Base-by-base conservation (phyloP, 1,139 yeast genomes). In the Saccharomyces hybrid region DNA sequence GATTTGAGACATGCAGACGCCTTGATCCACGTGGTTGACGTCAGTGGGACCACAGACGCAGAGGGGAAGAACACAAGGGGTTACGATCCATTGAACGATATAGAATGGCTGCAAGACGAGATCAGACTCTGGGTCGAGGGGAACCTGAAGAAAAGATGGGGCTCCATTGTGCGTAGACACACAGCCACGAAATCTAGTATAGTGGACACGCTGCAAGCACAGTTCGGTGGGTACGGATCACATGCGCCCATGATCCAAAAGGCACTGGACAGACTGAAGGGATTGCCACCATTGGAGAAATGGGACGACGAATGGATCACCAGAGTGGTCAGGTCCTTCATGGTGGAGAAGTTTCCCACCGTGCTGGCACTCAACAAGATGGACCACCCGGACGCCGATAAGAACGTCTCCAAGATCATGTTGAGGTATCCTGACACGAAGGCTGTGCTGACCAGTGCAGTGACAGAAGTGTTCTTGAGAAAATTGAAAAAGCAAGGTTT, bases 1-100 rank as follows among this genome's bases (percentile, higher is more conserved):
- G 98, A 93, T 65, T 76, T 93, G 61, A 83, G 98, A 55, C 97
- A 91, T 62, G 99, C 99, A 0, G 99, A 93, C 72, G 95, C 97
- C 34, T 77, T 93, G 71, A 91, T 93, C 57, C 99, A 93, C 70
- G 97, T 95, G 48, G 97, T 93, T 5, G 99, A 93, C 69, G 97
- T 88, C 1, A 87, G 96, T 63, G 99, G 99, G 2, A 90, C 97
- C 1, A 93, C 99, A 0, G 86, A 93, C 69, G 88, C 96, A 1
- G 97, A 91, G 67, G 99, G 99, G 5, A 93, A 93, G 67, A 86
- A 86, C 32, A 91, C 98, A 0, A 73, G 97, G 60, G 98, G 98
- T 0, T 93, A 93, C 67, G 98, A 93, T 69, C 98, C 99, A 0
- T 72, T 90, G 46, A 78, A 84, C 51, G 99, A 93, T 68, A 88